These are phyloP conservation scores for Chondrostereum purpureum DNA, from an alignment of 1,284 basidiomycete species.

Conservation along the genomic window DNA sequence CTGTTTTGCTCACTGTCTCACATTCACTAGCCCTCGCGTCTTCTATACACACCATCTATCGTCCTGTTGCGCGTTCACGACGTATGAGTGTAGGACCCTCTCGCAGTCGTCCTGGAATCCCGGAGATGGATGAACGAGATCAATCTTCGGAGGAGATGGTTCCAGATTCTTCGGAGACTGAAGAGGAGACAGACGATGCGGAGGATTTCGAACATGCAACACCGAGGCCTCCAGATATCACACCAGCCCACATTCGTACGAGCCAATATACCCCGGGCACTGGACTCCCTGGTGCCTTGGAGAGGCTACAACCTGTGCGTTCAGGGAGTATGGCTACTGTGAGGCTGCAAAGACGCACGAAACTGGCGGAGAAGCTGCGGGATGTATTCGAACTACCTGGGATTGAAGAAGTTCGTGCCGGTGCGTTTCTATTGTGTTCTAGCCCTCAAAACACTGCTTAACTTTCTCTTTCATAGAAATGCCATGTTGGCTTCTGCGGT, in stretches of 20 bases:
- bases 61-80: constrained; percentile 66
- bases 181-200: constrained; percentile 30
- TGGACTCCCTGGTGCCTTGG: constrained; percentile 6
- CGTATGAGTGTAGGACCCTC: constrained; percentile 28
- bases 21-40: constrained; percentile 45
- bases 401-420: constrained; percentile 78
- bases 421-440: constrained; percentile 32
- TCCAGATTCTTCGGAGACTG: constrained; percentile 19
- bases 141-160: constrained; percentile 22
- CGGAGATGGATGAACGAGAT: constrained; percentile 24
- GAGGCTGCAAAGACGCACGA: constrained; percentile 59
- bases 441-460: constrained; percentile 3
- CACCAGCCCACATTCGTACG: constrained; percentile 8
- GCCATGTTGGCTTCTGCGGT: constrained; percentile 84
- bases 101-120: constrained; percentile 18
- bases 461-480: constrained; percentile 51
- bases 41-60: constrained; percentile 81
- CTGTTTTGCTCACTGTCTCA: constrained; percentile 5
- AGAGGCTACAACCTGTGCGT: constrained; percentile 28
- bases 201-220: constrained; percentile 58
- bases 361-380: constrained; percentile 76
- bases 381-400: constrained; percentile 80
- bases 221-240: constrained; percentile 30
- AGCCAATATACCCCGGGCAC: constrained; percentile 1
- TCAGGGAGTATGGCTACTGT: constrained; percentile 67